Evolutionary conservation across 306 rosid species (phyloP).

Genomic region (Pueraria montana): DNA sequence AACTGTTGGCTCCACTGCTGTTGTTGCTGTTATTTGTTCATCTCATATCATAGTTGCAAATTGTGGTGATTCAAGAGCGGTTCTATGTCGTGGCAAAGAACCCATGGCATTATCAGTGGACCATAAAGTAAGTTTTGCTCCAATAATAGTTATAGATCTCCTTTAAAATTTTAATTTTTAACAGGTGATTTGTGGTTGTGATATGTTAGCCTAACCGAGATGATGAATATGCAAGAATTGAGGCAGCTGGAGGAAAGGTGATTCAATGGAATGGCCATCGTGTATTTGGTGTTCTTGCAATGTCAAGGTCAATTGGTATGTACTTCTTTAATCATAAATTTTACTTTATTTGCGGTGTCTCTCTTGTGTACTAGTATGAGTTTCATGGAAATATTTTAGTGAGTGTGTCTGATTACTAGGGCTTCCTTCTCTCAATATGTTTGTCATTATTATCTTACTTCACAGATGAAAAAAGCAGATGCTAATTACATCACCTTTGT

Average conservation of each 20-base stretch:
- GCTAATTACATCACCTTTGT: conserved; percentile 2
- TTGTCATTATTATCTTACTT: neutral
- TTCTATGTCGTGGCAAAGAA: conserved; percentile 90
- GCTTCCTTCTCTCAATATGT: neutral
- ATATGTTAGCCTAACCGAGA: conserved; percentile 84
- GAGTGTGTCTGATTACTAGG: conserved; percentile 10
- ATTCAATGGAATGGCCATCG: conserved; percentile 97
- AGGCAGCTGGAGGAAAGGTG: conserved; percentile 97
- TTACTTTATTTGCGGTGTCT: conserved; percentile 18
- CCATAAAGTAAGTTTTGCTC: conserved; percentile 77
- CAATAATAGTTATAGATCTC: conserved; percentile 21
- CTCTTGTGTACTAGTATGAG: conserved; percentile 32
- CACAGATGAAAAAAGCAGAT: neutral
- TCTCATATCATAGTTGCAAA: conserved; percentile 90
- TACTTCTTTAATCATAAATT: conserved; percentile 24
- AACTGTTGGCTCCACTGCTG: conserved; percentile 96
- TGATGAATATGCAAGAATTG: conserved; percentile 93
- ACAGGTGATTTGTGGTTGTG: conserved; percentile 44
- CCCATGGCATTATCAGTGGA: conserved; percentile 88
- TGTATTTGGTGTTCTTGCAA: conserved; percentile 94
- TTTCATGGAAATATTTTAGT: conserved; percentile 23
- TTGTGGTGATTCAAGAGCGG: conserved; percentile 97
- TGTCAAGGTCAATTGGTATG: conserved; percentile 98
- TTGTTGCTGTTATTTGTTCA: conserved; percentile 80
- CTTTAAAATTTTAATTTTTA: neutral